These are phyloP conservation scores for Kodamaea anthophila DNA, from an alignment of 1,139 yeast species.

Conservation along the genomic window DNA sequence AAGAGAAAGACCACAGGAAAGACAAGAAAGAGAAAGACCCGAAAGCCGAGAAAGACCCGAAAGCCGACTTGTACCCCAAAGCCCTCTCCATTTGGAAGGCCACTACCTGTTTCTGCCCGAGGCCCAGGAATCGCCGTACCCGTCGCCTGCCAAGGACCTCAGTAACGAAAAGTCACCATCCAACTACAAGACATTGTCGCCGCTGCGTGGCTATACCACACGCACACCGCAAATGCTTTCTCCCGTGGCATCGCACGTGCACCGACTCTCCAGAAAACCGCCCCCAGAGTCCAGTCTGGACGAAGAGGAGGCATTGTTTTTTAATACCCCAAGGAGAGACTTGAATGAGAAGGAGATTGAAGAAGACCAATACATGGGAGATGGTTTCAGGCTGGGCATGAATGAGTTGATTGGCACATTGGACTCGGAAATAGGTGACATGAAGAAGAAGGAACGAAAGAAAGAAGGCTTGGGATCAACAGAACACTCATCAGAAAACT, in stretches of 20 bases:
- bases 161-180: slow-evolving; percentile 2
- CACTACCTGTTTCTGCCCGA: slow-evolving; percentile 3
- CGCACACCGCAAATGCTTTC: background rate
- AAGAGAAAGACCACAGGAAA: too few relatives aligned
- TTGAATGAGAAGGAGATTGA: background rate
- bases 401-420: slow-evolving; percentile 16
- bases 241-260: slow-evolving; percentile 1
- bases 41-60: too few relatives aligned
- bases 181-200: background rate
- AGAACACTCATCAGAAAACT: too few relatives aligned
- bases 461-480: too few relatives aligned
- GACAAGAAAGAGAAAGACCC: too few relatives aligned
- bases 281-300: slow-evolving; percentile 15
- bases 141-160: slow-evolving; percentile 2
- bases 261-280: slow-evolving; percentile 16
- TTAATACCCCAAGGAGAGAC: slow-evolving; percentile 4
- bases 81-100: slow-evolving; percentile 1
- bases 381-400: slow-evolving; percentile 7
- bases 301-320: slow-evolving; percentile 7
- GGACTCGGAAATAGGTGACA: slow-evolving; percentile 14
- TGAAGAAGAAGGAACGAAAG: too few relatives aligned
- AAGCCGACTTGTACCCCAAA: too few relatives aligned
- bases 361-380: background rate
- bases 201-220: background rate
- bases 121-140: slow-evolving; percentile 1